phyloP scores from a whole-genome alignment of 2,329 filamentous ascomycete species.

The Lachnellula cervina region DNA sequence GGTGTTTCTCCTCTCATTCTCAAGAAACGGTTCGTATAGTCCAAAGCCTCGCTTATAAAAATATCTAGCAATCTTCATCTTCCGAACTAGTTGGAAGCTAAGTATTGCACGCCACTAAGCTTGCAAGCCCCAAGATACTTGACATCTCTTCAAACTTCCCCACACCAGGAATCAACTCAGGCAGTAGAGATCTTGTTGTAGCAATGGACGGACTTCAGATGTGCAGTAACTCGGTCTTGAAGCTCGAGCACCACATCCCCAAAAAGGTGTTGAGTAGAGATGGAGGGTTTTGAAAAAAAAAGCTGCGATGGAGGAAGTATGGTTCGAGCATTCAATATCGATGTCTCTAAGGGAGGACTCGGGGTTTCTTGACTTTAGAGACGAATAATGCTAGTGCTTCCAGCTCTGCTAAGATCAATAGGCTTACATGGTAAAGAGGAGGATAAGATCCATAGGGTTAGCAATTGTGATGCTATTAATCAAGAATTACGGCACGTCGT shows the following conservation, averaged over 20 bases:
- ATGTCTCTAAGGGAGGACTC: conserved; percentile 48
- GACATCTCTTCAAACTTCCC: background rate
- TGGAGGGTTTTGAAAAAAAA: background rate
- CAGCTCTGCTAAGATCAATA: too few species aligned
- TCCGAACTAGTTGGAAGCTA: conserved; percentile 7
- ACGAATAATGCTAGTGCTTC: too few species aligned
- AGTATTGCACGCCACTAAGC: conserved; percentile 14
- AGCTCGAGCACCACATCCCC: conserved; percentile 11
- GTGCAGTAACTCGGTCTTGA: conserved; percentile 6
- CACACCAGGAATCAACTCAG: conserved; percentile 1
- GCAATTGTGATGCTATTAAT: too few species aligned
- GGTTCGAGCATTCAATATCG: conserved; percentile 44
- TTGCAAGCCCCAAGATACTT: conserved; percentile 8
- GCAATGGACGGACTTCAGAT: conserved; percentile 8
- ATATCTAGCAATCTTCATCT: conserved; percentile 1
- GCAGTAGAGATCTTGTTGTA: conserved; percentile 9
- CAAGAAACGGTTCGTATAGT: conserved; percentile 9
- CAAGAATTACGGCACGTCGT: too few species aligned
- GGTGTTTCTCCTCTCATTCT: conserved; percentile 21
- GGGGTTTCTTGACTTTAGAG: conserved; percentile 1
- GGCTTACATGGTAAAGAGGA: too few species aligned
- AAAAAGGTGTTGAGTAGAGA: conserved; percentile 16
- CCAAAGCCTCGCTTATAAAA: conserved; percentile 10
- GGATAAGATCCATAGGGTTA: too few species aligned
- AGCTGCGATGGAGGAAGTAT: conserved; percentile 18